A percentile compares a stretch with the other conserved stretches of the same genome.
These are phyloP conservation scores for Tubosaeta brunneosetosa DNA, from an alignment of 768 basidiomycete species.

Conservation along the genomic window DNA sequence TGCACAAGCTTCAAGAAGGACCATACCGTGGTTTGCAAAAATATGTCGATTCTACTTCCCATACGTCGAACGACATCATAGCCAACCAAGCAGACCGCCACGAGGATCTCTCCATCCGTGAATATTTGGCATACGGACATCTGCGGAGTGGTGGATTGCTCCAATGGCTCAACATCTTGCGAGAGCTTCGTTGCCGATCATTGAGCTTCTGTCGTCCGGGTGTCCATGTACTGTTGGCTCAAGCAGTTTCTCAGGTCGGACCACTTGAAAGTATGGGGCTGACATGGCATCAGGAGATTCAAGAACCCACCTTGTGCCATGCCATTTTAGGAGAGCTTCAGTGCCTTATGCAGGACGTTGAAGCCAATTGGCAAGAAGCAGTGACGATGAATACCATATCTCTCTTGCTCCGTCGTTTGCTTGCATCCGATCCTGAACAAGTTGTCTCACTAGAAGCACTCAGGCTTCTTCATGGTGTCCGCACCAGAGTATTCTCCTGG, in stretches of 20 bases:
- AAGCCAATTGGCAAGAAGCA: slow-evolving; percentile 38
- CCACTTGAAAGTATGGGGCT: slow-evolving; percentile 12
- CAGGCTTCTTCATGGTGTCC: slow-evolving; percentile 26
- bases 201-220: slow-evolving; percentile 37
- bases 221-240: slow-evolving; percentile 39
- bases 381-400: slow-evolving; percentile 30
- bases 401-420: slow-evolving; percentile 32
- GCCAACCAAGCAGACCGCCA: slow-evolving; percentile 40
- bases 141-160: slow-evolving; percentile 41
- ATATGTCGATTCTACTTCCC: slow-evolving; percentile 31
- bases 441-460: slow-evolving; percentile 17
- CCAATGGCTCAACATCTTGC: slow-evolving; percentile 49
- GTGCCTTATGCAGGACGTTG: slow-evolving; percentile 31
- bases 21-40: slow-evolving; percentile 34
- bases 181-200: slow-evolving; percentile 34
- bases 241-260: slow-evolving; percentile 43
- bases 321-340: slow-evolving; percentile 33
- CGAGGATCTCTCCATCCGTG: slow-evolving; percentile 38
- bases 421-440: slow-evolving; percentile 19
- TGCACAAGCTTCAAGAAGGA: slow-evolving; percentile 28
- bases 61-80: slow-evolving; percentile 39
- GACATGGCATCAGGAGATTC: slow-evolving; percentile 39
- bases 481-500: slow-evolving; percentile 34
- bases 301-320: slow-evolving; percentile 26
- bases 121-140: slow-evolving; percentile 39